phyloP scores from a whole-genome alignment of 306 rosid genomes.

The Cicer judaicum region DNA sequence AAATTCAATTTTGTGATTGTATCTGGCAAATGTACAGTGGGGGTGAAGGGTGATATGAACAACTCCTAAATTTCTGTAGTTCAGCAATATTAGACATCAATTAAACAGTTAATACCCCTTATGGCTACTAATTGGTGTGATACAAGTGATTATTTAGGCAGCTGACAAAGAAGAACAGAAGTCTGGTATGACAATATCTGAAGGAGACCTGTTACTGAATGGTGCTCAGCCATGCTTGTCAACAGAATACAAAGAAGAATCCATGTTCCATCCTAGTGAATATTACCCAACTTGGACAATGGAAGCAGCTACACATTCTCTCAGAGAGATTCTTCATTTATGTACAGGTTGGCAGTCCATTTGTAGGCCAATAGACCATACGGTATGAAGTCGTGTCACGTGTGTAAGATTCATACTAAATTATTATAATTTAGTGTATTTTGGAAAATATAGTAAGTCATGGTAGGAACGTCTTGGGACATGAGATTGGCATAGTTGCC shows the following conservation, averaged over 20 bases:
- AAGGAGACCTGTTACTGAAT: conserved; percentile 67
- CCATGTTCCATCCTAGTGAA: conserved; percentile 70
- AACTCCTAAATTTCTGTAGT: neutral
- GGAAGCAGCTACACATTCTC: conserved; percentile 68
- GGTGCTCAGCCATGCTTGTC: conserved; percentile 60
- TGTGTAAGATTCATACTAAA: neutral
- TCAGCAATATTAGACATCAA: conserved; percentile 1
- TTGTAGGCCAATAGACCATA: conserved; percentile 51
- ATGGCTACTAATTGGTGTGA: conserved; percentile 39
- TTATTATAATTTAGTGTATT: neutral
- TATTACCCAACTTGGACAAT: conserved; percentile 64
- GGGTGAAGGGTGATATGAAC: neutral
- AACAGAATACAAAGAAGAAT: conserved; percentile 42
- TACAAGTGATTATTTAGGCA: conserved; percentile 48
- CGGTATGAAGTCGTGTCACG: neutral
- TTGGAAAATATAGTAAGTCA: too few relatives aligned
- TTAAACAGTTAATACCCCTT: neutral
- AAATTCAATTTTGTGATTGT: neutral
- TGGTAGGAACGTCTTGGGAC: too few relatives aligned
- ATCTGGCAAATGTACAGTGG: conserved; percentile 11
- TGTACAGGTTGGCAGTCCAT: conserved; percentile 75
- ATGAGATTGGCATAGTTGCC: too few relatives aligned
- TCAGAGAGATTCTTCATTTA: conserved; percentile 54
- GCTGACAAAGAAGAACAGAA: conserved; percentile 55
- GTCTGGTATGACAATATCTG: conserved; percentile 59